phyloP scores from a whole-genome alignment of 306 rosid species.

The Quercus aquifolioides region DNA sequence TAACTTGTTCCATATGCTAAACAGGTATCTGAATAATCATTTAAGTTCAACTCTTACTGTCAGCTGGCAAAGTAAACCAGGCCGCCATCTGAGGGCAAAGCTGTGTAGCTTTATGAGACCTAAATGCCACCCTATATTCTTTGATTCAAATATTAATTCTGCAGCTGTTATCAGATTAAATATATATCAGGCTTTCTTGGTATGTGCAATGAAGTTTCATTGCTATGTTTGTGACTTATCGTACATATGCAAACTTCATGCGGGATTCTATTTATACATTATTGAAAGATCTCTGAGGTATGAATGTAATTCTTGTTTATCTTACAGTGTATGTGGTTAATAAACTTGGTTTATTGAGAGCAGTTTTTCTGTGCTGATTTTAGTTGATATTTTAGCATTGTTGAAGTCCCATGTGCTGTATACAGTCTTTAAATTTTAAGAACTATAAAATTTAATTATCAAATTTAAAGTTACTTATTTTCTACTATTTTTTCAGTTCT shows the following conservation, averaged over 20 bases:
- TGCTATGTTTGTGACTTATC: too few species aligned
- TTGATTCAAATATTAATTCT: constrained; percentile 80
- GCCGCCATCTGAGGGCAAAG: too few species aligned
- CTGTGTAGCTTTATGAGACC: constrained; percentile 25
- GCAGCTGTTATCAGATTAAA: constrained; percentile 80
- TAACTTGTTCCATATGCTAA: constrained; percentile 36
- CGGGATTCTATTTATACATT: constrained; percentile 26
- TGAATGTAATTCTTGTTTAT: constrained; percentile 1
- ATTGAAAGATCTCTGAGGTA: constrained; percentile 56
- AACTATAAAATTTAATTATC: background rate
- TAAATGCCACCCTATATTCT: constrained; percentile 84
- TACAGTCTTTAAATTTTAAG: background rate
- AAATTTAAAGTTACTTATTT: background rate
- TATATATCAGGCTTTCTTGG: constrained; percentile 54
- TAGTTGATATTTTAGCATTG: constrained; percentile 8
- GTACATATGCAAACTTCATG: constrained; percentile 45
- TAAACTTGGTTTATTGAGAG: background rate
- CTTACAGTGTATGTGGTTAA: background rate
- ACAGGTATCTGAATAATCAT: too few species aligned
- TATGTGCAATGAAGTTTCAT: too few species aligned
- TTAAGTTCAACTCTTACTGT: too few species aligned
- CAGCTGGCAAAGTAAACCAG: too few species aligned
- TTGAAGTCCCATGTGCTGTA: background rate
- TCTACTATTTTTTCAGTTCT: background rate
- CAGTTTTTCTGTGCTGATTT: constrained; percentile 10